Base-by-base conservation (phyloP, 2,329 filamentous ascomycete genomes). In the Sporothrix phasma region DNA sequence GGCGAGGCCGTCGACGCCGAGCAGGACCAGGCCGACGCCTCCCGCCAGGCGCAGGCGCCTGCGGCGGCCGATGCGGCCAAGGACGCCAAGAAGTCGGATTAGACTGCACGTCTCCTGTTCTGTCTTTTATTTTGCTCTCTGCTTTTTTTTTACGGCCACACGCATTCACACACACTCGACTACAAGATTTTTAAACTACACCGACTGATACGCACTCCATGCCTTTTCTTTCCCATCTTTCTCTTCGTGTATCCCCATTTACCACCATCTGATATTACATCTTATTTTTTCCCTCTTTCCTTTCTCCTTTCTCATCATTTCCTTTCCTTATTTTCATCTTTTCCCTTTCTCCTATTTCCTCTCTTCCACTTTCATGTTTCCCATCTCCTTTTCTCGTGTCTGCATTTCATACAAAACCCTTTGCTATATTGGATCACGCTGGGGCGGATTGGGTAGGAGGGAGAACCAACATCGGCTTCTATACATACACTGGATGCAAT, bases 1-100 rank as follows among this genome's bases (percentile, higher is more conserved):
- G 73, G 72, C 65, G 84, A 86, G 71, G 83, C 84, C 65, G 73
- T 79, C 2, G 81, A 81, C 59, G 81, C 83, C 0, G 82, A 86
- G 74, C 73, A 76, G 61, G 84, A 87, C 67, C 72, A 71, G 71
- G 22, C 76, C 77, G 70, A 76, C 73, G 76, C 80, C 65, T 75
- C 76, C 24, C 69, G 74, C 68, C 63, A 64, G 60, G 71, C 74
- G 15, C 76, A 81, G 69, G 77, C 77, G 4, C 76, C 76, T 39
- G 70, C 74, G 7, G 76, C 80, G 69, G 77, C 77, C 2, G 76
- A 76, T 39, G 75, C 79, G 68, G 73, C 74, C 29, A 76, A 77
- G 66, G 53, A 59, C 19, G 54, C 53, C 72, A 77, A 63, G 73
- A 74, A 54, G 73, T 68, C 74, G 61, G 68, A 70, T 64, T 69